phyloP scores from a whole-genome alignment of 1,284 basidiomycete genomes.

The Trichosporon asahii region DNA sequence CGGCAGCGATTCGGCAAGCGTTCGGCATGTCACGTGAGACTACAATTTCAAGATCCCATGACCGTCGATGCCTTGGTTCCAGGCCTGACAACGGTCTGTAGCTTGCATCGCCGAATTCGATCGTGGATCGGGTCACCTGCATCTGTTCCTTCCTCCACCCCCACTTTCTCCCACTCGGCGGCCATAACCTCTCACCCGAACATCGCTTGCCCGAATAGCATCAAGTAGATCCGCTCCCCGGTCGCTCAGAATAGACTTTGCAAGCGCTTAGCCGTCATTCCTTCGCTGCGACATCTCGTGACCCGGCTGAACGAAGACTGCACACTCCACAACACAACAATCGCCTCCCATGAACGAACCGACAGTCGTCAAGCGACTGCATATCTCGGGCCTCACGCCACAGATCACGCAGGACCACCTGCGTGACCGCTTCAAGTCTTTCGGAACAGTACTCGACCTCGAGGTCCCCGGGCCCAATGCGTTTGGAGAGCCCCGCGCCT shows the following conservation, averaged over 20 bases:
- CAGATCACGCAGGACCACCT: conserved; percentile 44
- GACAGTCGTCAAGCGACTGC: conserved; percentile 41
- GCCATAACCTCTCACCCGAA: not conserved
- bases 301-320: not conserved
- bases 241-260: not conserved
- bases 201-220: not conserved
- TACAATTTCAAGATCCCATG: not conserved
- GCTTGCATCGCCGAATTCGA: not conserved
- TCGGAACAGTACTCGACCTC: conserved; percentile 43
- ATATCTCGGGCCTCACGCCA: conserved; percentile 48
- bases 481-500: conserved; percentile 44
- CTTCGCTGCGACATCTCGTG: not conserved
- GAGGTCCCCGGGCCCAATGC: conserved; percentile 43
- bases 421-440: conserved; percentile 47
- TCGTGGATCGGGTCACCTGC: not conserved
- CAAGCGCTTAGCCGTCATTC: not conserved
- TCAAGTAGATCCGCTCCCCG: not conserved
- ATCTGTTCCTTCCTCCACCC: not conserved
- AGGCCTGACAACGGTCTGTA: not conserved
- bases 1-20: not conserved
- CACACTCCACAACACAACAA: not conserved
- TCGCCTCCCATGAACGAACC: conserved; percentile 19
- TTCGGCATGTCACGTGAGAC: not conserved
- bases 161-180: not conserved
- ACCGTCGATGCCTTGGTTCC: not conserved